Conservation (phyloP, 257 asterid species). For the Scutellaria barbata region DNA sequence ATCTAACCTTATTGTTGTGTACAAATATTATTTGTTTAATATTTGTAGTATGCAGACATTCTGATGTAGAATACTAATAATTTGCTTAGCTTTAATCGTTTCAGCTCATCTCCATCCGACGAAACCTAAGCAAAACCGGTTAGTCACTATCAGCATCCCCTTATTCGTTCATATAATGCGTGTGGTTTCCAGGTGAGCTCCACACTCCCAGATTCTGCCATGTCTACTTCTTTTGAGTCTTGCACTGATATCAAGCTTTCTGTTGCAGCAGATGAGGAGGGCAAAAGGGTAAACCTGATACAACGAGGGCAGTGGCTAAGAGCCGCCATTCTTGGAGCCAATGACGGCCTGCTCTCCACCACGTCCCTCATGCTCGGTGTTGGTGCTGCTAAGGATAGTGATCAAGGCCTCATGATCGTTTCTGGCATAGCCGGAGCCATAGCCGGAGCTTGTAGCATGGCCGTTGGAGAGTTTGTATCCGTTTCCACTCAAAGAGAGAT, state of each 20-base stretch:
- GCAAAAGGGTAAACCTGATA: slow-evolving; percentile 28
- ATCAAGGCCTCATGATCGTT: slow-evolving; percentile 49
- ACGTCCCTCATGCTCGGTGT: slow-evolving; percentile 69
- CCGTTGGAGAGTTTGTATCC: slow-evolving; percentile 68
- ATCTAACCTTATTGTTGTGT: neutral
- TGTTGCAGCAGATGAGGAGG: slow-evolving; percentile 8
- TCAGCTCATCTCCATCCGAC: slow-evolving; percentile 31
- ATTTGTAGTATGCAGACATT: neutral
- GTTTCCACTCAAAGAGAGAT: slow-evolving; percentile 70
- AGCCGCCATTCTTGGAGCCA: slow-evolving; percentile 79
- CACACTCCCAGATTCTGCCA: slow-evolving; percentile 55
- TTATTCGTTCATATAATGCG: slow-evolving; percentile 2
- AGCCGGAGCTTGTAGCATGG: slow-evolving; percentile 80
- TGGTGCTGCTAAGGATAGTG: slow-evolving; percentile 60
- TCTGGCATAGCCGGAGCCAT: slow-evolving; percentile 68
- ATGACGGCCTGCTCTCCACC: slow-evolving; percentile 65
- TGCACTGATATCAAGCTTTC: slow-evolving; percentile 37
- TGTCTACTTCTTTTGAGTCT: slow-evolving; percentile 40
- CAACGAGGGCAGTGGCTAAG: slow-evolving; percentile 67
- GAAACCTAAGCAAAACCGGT: slow-evolving; percentile 39
- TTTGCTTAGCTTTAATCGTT: slow-evolving; percentile 36
- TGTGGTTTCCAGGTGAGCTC: slow-evolving; percentile 41
- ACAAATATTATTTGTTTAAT: neutral
- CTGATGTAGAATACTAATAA: neutral
- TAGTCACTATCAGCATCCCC: neutral